Conservation (phyloP, 768 basidiomycete genomes). For the Saitozyma podzolica region DNA sequence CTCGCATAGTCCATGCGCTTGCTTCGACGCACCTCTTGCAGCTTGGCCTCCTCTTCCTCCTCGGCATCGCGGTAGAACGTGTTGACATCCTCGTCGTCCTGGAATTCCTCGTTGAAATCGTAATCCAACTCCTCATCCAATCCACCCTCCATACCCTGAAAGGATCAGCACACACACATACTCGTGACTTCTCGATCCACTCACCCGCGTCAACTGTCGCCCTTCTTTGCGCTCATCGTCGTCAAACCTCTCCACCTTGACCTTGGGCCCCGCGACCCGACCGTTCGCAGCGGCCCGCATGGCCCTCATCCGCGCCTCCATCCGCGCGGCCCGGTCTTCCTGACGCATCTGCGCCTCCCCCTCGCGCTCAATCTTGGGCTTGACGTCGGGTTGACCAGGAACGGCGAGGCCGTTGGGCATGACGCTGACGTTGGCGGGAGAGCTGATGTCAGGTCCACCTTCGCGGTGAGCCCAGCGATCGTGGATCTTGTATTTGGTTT, state of each 20-base stretch:
- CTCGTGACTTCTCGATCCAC: slow-evolving; percentile 32
- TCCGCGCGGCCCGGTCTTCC: slow-evolving; percentile 28
- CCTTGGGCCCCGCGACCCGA: neutral
- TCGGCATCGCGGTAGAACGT: slow-evolving; percentile 42
- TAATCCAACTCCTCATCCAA: slow-evolving; percentile 45
- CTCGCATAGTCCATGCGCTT: too few relatives aligned
- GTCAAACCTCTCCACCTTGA: slow-evolving; percentile 36
- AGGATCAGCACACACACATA: slow-evolving; percentile 20
- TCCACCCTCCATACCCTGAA: slow-evolving; percentile 44
- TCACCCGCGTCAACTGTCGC: slow-evolving; percentile 20
- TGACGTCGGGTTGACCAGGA: slow-evolving; percentile 3
- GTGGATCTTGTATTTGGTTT: slow-evolving; percentile 37
- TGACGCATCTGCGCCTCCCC: slow-evolving; percentile 3
- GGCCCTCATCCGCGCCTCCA: slow-evolving; percentile 27
- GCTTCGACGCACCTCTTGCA: slow-evolving; percentile 35
- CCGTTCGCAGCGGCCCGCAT: neutral
- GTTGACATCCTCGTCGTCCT: slow-evolving; percentile 47
- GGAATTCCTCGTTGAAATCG: slow-evolving; percentile 42
- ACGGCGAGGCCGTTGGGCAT: neutral
- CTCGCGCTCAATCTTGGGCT: slow-evolving; percentile 10
- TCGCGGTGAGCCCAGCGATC: slow-evolving; percentile 41
- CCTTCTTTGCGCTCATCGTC: slow-evolving; percentile 41
- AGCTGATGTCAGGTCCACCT: slow-evolving; percentile 15
- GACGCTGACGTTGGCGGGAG: slow-evolving; percentile 1
- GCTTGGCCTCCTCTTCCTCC: slow-evolving; percentile 41